These are phyloP conservation scores for Nakazawaea populi DNA, from an alignment of 805 yeast genomes.

Conservation along the genomic window DNA sequence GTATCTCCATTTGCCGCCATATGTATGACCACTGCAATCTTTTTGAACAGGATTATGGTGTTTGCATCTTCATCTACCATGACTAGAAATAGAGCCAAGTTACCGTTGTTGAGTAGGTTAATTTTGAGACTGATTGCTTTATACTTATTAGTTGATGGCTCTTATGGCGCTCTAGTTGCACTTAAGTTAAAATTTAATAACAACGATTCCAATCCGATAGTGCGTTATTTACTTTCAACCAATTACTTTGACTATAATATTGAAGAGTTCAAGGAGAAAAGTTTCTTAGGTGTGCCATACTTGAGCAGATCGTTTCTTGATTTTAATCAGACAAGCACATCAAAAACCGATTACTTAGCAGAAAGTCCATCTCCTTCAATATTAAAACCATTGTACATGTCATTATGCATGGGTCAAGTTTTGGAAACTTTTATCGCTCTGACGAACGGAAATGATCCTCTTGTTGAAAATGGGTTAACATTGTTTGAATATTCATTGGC, in stretches of 20 bases:
- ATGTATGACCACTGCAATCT: slow-evolving; percentile 53
- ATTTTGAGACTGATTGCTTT: slow-evolving; percentile 34
- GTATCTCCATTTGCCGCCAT: slow-evolving; percentile 43
- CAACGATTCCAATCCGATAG: slow-evolving; percentile 12
- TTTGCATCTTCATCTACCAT: slow-evolving; percentile 40
- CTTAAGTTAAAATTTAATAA: slow-evolving; percentile 21
- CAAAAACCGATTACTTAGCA: slow-evolving; percentile 16
- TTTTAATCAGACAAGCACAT: not conserved
- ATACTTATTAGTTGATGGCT: slow-evolving; percentile 25
- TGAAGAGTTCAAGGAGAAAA: slow-evolving; percentile 14
- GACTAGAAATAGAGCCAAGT: slow-evolving; percentile 28
- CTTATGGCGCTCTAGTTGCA: slow-evolving; percentile 29
- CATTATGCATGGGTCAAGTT: slow-evolving; percentile 56
- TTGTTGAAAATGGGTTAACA: slow-evolving; percentile 63
- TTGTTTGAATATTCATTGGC: slow-evolving; percentile 72
- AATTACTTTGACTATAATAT: slow-evolving; percentile 19
- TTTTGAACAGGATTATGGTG: slow-evolving; percentile 51
- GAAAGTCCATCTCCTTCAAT: slow-evolving; percentile 45
- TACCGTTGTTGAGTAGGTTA: slow-evolving; percentile 24
- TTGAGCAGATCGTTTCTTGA: slow-evolving; percentile 15
- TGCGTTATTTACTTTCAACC: slow-evolving; percentile 4
- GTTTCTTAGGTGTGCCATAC: slow-evolving; percentile 24
- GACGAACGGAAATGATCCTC: slow-evolving; percentile 49
- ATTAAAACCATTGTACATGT: slow-evolving; percentile 53
- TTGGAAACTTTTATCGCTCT: slow-evolving; percentile 61